phyloP scores from a whole-genome alignment of 2,329 filamentous ascomycete genomes.

The Aspergillus uvarum region DNA sequence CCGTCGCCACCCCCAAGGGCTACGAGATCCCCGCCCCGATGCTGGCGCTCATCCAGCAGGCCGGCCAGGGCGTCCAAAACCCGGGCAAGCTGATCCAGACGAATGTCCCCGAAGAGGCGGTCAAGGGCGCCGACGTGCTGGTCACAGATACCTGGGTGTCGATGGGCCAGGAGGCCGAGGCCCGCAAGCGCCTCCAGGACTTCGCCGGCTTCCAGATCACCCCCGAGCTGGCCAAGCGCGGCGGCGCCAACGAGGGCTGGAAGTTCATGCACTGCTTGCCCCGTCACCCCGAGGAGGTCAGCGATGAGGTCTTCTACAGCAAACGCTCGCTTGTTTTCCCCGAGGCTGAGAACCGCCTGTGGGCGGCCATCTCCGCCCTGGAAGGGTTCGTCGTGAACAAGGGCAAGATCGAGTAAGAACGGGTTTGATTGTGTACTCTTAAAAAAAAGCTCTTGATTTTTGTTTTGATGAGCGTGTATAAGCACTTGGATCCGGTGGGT shows the following conservation, averaged over 20 bases:
- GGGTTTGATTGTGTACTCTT: neutral
- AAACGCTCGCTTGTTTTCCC: constrained; percentile 82
- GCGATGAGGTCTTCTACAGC: constrained; percentile 91
- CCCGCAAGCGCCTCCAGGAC: constrained; percentile 70
- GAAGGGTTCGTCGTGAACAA: constrained; percentile 95
- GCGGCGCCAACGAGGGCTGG: constrained; percentile 85
- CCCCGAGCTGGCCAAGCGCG: constrained; percentile 74
- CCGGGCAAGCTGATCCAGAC: constrained; percentile 73
- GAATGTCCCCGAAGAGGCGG: constrained; percentile 75
- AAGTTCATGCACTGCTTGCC: constrained; percentile 99
- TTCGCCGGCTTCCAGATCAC: constrained; percentile 94
- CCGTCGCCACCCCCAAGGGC: constrained; percentile 81
- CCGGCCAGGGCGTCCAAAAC: constrained; percentile 56
- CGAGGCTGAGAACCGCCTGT: constrained; percentile 92
- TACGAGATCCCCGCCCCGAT: constrained; percentile 79
- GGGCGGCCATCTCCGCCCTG: constrained; percentile 81
- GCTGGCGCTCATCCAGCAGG: constrained; percentile 67
- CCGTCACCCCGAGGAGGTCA: constrained; percentile 87
- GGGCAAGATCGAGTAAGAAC: constrained; percentile 62
- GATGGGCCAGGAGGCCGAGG: constrained; percentile 94
- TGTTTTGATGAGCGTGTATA: neutral
- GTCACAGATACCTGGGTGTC: constrained; percentile 98
- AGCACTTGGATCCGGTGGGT: neutral
- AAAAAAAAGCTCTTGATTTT: neutral
- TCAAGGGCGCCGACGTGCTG: constrained; percentile 82